Evolutionary conservation across 495 filamentous ascomycete genomes (phyloP), one percentile per base, ranked within the genome.

Genomic region (Podospora pseudocomata): DNA sequence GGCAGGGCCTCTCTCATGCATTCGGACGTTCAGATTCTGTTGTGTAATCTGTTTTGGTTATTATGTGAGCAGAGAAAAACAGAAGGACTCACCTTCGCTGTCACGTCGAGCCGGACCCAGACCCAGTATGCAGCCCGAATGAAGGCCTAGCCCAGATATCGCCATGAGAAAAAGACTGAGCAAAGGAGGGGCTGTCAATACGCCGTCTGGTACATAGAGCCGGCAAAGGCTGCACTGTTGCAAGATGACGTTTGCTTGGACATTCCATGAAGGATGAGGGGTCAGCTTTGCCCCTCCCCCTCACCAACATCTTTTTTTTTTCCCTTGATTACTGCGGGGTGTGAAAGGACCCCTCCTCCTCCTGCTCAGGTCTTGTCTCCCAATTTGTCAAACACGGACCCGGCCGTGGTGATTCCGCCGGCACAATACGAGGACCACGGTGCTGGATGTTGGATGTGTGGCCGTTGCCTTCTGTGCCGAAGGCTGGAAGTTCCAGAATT

Each of bases 1-100:
- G 66, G 64, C 64, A 70, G 66, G 62, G 57, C 55, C 34, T 68
- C 60, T 44, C 73, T 53, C 68, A 60, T 71, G 70, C 64, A 66
- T 54, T 65, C 69, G 61, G 58, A 32, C 57, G 66, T 49, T 60
- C 60, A 28, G n/a, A 19, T n/a, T 26, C 66, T 73, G 71, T 63
- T 18, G 68, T 73, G 67, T 70, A 68, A 71, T 68, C 68, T 64
- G 61, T 32, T 66, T 63, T 32, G 64, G 64, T 19, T 5, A 56
- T 53, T 60, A 30, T 20, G 58, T 65, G 58, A 39, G 54, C 30
- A 58, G n/a, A 58, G 53, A 4, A 62, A 39, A 66, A 32, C 16
- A 23, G 60, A 27, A 15, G 15, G 39, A 16, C 39, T 49, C 39
- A 49, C 39, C 39, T 49, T 49, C 39, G 39, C 39, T 49, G 55